These are phyloP conservation scores for Leccinum disarticulatum DNA, from an alignment of 768 basidiomycete genomes.

Conservation along the genomic window DNA sequence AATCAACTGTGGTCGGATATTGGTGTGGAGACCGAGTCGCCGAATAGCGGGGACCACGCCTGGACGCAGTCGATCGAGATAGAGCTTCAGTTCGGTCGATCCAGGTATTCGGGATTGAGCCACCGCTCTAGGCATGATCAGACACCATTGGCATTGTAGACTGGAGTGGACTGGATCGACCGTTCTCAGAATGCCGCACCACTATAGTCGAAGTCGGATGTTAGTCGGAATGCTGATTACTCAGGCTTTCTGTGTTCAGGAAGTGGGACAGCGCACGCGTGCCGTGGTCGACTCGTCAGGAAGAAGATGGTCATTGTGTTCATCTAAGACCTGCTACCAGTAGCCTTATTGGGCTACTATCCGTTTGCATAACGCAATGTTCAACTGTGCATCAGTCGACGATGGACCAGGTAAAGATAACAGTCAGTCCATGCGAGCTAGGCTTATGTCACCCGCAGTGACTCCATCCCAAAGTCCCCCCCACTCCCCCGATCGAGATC, in stretches of 20 bases:
- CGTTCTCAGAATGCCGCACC: neutral
- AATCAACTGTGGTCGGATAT: neutral
- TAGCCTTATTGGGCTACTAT: neutral
- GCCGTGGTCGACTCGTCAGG: neutral
- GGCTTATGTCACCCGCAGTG: slow-evolving; percentile 22
- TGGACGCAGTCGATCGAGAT: neutral
- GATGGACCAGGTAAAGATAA: neutral
- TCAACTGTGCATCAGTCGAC: neutral
- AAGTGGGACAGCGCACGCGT: too few species aligned
- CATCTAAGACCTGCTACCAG: neutral
- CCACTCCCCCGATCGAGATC: slow-evolving; percentile 41
- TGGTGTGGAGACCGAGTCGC: neutral
- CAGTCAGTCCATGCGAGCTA: neutral
- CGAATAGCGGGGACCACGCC: neutral
- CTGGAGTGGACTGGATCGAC: too few species aligned
- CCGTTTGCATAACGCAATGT: neutral
- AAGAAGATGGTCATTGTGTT: neutral
- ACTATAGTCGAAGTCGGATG: too few species aligned
- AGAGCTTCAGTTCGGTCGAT: neutral
- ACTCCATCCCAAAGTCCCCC: slow-evolving; percentile 45
- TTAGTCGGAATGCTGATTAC: too few species aligned
- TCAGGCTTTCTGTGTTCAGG: too few species aligned
- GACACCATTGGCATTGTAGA: too few species aligned
- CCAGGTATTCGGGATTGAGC: neutral
- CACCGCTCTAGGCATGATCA: too few species aligned